These are phyloP conservation scores for Penicillium sp. DNA, from an alignment of 2,329 filamentous ascomycete species.

Conservation along the genomic window DNA sequence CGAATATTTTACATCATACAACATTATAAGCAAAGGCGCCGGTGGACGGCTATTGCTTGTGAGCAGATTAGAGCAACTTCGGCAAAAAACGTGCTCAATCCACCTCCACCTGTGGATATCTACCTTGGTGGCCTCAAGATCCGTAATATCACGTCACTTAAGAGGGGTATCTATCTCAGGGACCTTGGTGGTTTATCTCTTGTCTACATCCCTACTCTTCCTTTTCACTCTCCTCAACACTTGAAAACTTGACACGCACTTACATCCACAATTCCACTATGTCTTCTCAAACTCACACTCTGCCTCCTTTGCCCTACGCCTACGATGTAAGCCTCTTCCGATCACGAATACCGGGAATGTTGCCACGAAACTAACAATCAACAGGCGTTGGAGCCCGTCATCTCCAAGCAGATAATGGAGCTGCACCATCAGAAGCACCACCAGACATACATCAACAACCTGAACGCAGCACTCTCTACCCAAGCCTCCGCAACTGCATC, in stretches of 20 bases:
- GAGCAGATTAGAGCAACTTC: background rate
- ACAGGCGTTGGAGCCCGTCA: conserved; percentile 72
- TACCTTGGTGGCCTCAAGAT: conserved; percentile 17
- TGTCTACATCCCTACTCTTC: background rate
- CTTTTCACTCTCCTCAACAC: background rate
- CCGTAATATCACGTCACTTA: background rate
- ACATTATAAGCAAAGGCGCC: background rate
- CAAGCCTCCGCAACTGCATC: conserved; percentile 57
- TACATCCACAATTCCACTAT: conserved; percentile 17
- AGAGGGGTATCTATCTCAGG: conserved; percentile 2
- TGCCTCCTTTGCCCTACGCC: conserved; percentile 65
- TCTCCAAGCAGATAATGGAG: conserved; percentile 91
- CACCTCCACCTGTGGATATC: background rate
- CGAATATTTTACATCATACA: background rate
- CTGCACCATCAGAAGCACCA: conserved; percentile 92
- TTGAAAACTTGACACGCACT: background rate
- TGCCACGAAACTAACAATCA: conserved; percentile 54
- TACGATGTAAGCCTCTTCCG: conserved; percentile 61
- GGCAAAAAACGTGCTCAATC: conserved; percentile 1
- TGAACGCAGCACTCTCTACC: conserved; percentile 72
- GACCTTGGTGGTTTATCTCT: conserved; percentile 17
- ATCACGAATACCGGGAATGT: background rate
- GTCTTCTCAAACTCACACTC: conserved; percentile 51
- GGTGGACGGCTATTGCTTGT: background rate
- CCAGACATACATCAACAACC: conserved; percentile 85